Evolutionary conservation across 495 filamentous ascomycete species (phyloP), one percentile per base, ranked within the genome.

Genomic region (Articulospora tetracladia): DNA sequence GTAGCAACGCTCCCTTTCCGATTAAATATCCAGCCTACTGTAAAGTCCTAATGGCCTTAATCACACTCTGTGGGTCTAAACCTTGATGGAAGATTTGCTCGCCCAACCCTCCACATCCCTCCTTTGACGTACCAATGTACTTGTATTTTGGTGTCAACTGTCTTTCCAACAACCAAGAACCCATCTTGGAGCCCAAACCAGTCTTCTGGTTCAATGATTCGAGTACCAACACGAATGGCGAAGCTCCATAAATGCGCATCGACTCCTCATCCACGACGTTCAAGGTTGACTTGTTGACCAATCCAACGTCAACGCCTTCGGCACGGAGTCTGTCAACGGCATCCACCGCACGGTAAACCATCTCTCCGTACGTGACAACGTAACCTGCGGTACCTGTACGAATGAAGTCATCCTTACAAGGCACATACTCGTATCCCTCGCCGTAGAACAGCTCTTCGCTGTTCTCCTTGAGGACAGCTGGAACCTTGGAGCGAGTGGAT

Each of bases 41-140:
- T 44, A 63, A 51, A 23, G 23, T 50, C 25, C 61, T 34, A 28
- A 63, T 41, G 26, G 56, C 55, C 61, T 63, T 63, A 2, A 64
- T 53, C 4, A 64, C 53, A 47, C 57, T 60, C 30, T 64, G 57
- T 7, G 61, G 61, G 34, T 60, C 61, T 1, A 64, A 26, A 11
- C 61, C 61, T 34, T 64, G 61, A 26, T 60, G 57, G 57, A 59
- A 59, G 24, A 64, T 64, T 57, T 64, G 61, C 47, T 64, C 61
- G 28, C 57, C 44, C 53, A 64, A 57, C 0, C 61, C 61, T 60
- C 61, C 61, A 59, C 57, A 56, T 57, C 61, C 61, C 48, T 64
- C 61, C 50, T 64, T 64, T 22, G 46, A 52, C 20, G 61, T 57
- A 3, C 61, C 61, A 39, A 64, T 53, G 24, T 59, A 59, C 52